Evolutionary conservation across 2,329 filamentous ascomycete species (phyloP), one percentile per base, ranked within the genome.

Genomic region (Aureobasidium sp.): DNA sequence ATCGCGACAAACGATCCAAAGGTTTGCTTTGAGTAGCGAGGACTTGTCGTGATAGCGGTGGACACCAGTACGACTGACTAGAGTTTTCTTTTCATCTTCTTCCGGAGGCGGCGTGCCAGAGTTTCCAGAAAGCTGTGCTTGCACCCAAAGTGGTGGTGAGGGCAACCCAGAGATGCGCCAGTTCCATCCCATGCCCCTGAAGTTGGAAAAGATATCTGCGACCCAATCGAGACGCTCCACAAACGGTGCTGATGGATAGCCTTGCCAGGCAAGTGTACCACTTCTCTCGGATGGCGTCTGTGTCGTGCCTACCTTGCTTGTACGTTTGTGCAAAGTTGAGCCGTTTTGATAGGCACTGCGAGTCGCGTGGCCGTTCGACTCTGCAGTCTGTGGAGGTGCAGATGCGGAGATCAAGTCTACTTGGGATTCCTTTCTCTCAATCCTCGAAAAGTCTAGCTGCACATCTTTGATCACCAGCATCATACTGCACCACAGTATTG

Each of bases 111-210:
- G 36, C n/a, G 63, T 56, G 36, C 65, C 57, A 0, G 70, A 67
- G 59, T 74, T 73, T 36, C 65, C 66, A 26, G 67, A 62, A 5
- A 79, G 71, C 66, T 77, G 69, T 13, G 70, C 65, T 66, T 77
- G 72, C 6, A 79, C 71, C 63, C 66, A 67, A 63, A 71, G 70
- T 1, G 78, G 79, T n/a, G 75, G 74, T 17, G 76, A 75, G 5
- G 77, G 73, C 0, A 84, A 71, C 8, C 76, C 77, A 15, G 78
- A 74, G 27, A 78, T 78, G 5, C 83, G 77, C 77, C 82, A 85
- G 67, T 79, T 83, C 84, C 84, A 87, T 64, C 82, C 81, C 37
- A 81, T 77, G 10, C 84, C 84, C 51, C 84, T 78, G 67, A 86
- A 83, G 67, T 79, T 84, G 69, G 77, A 78, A 64, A 84, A 77